Evolutionary conservation across 169 alveolate species (phyloP).

Genomic region (Plasmodium fragile): DNA sequence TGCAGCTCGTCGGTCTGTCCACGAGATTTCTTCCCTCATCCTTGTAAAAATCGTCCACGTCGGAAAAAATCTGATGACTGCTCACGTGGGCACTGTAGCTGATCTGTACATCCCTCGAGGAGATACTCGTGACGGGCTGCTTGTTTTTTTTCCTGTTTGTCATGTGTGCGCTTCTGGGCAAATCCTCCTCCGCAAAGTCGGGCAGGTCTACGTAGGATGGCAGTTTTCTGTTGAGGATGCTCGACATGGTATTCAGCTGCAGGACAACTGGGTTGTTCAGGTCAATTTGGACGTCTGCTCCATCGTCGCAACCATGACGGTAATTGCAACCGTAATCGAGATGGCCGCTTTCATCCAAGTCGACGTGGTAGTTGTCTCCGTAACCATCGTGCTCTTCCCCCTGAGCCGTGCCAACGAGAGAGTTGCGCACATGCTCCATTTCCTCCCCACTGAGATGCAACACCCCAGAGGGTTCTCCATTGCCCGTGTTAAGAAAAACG

Average conservation of each 20-base stretch:
- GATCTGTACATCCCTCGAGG: constrained; percentile 23
- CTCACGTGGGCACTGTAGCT: background rate
- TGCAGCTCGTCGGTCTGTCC: background rate
- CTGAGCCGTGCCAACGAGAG: background rate
- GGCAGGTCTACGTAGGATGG: constrained; percentile 41
- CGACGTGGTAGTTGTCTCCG: background rate
- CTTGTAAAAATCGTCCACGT: constrained; percentile 54
- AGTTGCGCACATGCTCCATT: background rate
- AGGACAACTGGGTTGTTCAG: background rate
- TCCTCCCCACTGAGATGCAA: background rate
- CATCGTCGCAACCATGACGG: background rate
- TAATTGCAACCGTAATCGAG: too few species aligned
- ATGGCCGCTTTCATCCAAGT: background rate
- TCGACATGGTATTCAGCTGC: constrained; percentile 48
- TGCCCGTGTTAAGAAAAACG: background rate
- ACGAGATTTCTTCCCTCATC: constrained; percentile 7
- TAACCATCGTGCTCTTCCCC: background rate
- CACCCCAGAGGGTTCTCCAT: background rate
- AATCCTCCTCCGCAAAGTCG: constrained; percentile 24
- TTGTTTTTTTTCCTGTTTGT: constrained; percentile 11
- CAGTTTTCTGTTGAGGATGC: constrained; percentile 13
- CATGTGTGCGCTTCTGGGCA: constrained; percentile 39
- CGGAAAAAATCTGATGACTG: constrained; percentile 15
- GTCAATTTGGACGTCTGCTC: background rate
- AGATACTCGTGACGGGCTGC: background rate